Evolutionary conservation across 1,284 basidiomycete species (phyloP), one percentile per base, ranked within the genome.

Genomic region (Termitomyces sp.): DNA sequence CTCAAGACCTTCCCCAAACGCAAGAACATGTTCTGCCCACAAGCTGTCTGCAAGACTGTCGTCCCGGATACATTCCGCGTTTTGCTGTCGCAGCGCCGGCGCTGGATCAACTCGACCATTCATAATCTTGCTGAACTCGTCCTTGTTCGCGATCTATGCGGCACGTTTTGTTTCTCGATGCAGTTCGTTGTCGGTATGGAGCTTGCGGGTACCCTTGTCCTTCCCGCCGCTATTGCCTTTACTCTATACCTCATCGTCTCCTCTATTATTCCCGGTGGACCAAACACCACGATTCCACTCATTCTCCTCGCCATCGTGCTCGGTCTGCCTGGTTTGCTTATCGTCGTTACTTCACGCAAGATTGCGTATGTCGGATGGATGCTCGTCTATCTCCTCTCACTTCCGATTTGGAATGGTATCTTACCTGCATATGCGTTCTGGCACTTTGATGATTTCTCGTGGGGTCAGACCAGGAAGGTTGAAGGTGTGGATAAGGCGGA

Each of bases 361-460:
- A 62, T 97, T 57, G 88, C 89, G 16, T 98, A 98, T 68, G 79
- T 98, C 46, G 88, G 94, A 8, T 99, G 97, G 96, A 97, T 99
- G 93, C 57, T 96, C 56, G 77, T 98, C 57, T 99, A 99, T 69
- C 81, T 99, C 13, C 45, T 96, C 53, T 96, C 95, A 18, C 76
- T 98, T 33, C 94, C 94, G 3, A 83, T 97, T 48, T 97, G 94
- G 95, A 98, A 98, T 74, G 93, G 94, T 63, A 78, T 96, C 56
- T 80, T 97, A 9, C 95, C 94, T 1, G 86, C 91, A 1, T 98
- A 97, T 71, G 82, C 95, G 33, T 99, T 93, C 74, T 98, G 95
- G 94, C 94, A 98, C 72, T 97, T 99, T 70, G 96, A 99, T 67
- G 97, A 99, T 76, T 99, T 99, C 72, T 93, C 91, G 16, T 99